These are phyloP conservation scores for Daedalea quercina DNA, from an alignment of 768 basidiomycete species.

Conservation along the genomic window DNA sequence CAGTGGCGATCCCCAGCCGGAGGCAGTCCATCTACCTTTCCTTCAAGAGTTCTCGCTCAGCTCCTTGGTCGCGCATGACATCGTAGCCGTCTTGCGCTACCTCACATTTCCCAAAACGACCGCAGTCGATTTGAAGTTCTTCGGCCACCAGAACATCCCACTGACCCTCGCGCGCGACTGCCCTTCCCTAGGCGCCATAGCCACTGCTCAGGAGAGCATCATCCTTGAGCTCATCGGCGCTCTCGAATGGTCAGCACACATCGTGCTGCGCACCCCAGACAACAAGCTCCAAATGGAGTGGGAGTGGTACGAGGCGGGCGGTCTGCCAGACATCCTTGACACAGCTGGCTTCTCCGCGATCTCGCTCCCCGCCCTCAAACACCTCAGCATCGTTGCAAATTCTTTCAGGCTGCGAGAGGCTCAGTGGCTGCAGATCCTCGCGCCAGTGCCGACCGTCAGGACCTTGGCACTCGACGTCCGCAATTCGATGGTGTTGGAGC, in stretches of 20 bases:
- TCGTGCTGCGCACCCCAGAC: not conserved
- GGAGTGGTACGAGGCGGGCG: slow-evolving; percentile 2
- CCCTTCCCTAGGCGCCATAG: not conserved
- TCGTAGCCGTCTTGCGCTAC: not conserved
- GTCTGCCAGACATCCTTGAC: not conserved
- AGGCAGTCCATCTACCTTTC: not conserved
- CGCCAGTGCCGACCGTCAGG: not conserved
- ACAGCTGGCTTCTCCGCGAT: not conserved
- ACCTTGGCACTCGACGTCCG: not conserved
- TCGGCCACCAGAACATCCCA: not conserved
- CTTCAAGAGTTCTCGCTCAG: not conserved
- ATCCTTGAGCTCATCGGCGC: not conserved
- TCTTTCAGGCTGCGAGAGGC: not conserved
- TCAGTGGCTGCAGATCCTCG: not conserved
- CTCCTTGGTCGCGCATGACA: not conserved
- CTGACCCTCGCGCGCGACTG: not conserved
- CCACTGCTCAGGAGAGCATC: not conserved
- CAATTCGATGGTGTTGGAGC: not conserved
- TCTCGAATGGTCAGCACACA: not conserved
- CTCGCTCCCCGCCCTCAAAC: not conserved
- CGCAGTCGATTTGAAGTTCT: not conserved
- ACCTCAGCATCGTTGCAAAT: not conserved
- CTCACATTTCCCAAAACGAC: not conserved
- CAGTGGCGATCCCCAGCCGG: not conserved
- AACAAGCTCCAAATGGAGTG: not conserved